These are phyloP conservation scores for Sugiyamaella qingdaonensis DNA, from an alignment of 805 yeast genomes.

Conservation along the genomic window DNA sequence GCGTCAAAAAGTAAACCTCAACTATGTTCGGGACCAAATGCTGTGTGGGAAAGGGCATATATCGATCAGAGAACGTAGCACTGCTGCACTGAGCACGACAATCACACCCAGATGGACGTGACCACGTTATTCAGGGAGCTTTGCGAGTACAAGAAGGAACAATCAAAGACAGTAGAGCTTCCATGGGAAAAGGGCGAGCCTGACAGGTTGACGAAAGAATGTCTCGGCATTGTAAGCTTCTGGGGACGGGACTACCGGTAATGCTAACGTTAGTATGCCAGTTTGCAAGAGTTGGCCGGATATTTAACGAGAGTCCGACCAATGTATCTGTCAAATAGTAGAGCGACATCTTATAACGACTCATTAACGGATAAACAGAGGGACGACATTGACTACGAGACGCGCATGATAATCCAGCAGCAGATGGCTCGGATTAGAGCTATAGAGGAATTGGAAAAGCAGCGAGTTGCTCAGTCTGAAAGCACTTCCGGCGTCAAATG, in stretches of 20 bases:
- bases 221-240: slow-evolving; percentile 21
- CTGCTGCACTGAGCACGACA: neutral
- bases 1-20: no score
- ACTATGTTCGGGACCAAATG: no score
- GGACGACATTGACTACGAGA: slow-evolving; percentile 38
- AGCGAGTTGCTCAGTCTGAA: slow-evolving; percentile 19
- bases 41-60: neutral
- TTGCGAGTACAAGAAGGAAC: slow-evolving; percentile 17
- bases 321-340: slow-evolving; percentile 28
- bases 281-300: slow-evolving; percentile 18
- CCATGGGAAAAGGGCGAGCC: slow-evolving; percentile 3
- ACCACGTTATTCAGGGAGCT: slow-evolving; percentile 20
- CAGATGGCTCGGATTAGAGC: slow-evolving; percentile 29
- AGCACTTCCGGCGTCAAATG: slow-evolving; percentile 13
- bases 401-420: slow-evolving; percentile 33
- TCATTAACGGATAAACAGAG: slow-evolving; percentile 33
- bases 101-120: slow-evolving; percentile 11
- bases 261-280: neutral
- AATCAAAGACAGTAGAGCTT: slow-evolving; percentile 2
- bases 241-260: neutral
- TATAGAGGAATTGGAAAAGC: slow-evolving; percentile 28
- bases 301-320: slow-evolving; percentile 28
- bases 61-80: no score
- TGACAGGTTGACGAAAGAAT: slow-evolving; percentile 28
- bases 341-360: slow-evolving; percentile 15